These are phyloP conservation scores for Pseudotsuga menziesii DNA, from an alignment of 75 land plant species.

Conservation along the genomic window DNA sequence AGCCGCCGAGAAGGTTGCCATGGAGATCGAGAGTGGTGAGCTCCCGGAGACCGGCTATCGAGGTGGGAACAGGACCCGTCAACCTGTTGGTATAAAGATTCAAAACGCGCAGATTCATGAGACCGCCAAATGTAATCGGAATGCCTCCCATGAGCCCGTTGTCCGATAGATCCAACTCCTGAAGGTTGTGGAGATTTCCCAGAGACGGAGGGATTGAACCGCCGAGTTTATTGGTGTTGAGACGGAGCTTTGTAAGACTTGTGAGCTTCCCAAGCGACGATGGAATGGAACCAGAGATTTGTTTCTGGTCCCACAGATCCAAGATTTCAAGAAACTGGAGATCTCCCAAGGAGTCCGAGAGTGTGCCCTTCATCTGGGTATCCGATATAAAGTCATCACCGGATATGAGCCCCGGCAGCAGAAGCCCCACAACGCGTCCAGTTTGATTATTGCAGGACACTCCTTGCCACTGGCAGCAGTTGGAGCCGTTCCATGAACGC, in stretches of 20 bases:
- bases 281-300: slow-evolving; percentile 43
- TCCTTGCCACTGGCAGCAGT: slow-evolving; percentile 39
- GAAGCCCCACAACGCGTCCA: slow-evolving; percentile 28
- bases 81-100: slow-evolving; percentile 20
- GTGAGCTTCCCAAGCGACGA: slow-evolving; percentile 26
- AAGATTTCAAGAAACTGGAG: slow-evolving; percentile 29
- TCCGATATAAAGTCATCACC: slow-evolving; percentile 17
- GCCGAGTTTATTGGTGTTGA: slow-evolving; percentile 25
- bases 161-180: slow-evolving; percentile 19
- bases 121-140: slow-evolving; percentile 20
- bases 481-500: slow-evolving; percentile 28
- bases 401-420: slow-evolving; percentile 26
- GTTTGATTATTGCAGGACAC: slow-evolving; percentile 24
- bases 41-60: slow-evolving; percentile 16
- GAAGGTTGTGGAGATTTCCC: slow-evolving; percentile 14
- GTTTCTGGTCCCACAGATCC: slow-evolving; percentile 39
- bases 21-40: slow-evolving; percentile 18
- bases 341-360: slow-evolving; percentile 38
- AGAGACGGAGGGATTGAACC: slow-evolving; percentile 34
- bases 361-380: slow-evolving; percentile 31
- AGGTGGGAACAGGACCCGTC: slow-evolving; percentile 21
- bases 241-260: slow-evolving; percentile 22
- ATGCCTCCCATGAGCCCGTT: slow-evolving; percentile 32
- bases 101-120: slow-evolving; percentile 16
- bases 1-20: slow-evolving; percentile 33